These are phyloP conservation scores for Suhomyces pyralidae DNA, from an alignment of 805 yeast genomes.

Conservation along the genomic window DNA sequence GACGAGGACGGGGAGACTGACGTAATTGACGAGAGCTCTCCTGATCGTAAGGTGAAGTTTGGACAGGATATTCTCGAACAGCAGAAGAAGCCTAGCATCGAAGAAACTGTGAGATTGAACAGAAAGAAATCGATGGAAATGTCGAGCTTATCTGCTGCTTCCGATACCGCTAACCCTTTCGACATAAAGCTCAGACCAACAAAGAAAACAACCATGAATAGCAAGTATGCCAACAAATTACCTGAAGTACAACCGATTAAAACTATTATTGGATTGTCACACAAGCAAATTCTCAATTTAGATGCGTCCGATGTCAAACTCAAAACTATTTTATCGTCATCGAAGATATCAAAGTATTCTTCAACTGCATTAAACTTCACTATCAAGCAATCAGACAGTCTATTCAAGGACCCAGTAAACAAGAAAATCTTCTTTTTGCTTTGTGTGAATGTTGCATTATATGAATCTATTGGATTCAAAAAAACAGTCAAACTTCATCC, in stretches of 20 bases:
- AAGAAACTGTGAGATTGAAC: slow-evolving; percentile 12
- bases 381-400: slow-evolving; percentile 19
- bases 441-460: slow-evolving; percentile 34
- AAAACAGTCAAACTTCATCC: slow-evolving; percentile 23
- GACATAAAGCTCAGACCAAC: slow-evolving; percentile 24
- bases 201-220: slow-evolving; percentile 18
- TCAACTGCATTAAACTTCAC: slow-evolving; percentile 25
- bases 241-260: slow-evolving; percentile 32
- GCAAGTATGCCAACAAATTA: slow-evolving; percentile 24
- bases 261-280: slow-evolving; percentile 37
- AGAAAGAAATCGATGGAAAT: slow-evolving; percentile 11
- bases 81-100: slow-evolving; percentile 8
- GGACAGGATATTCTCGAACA: background rate
- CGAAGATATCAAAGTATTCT: slow-evolving; percentile 28
- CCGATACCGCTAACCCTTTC: slow-evolving; percentile 16
- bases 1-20: background rate
- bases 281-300: slow-evolving; percentile 31
- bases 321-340: slow-evolving; percentile 33
- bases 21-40: background rate
- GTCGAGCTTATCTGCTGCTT: slow-evolving; percentile 1
- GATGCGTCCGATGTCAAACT: slow-evolving; percentile 35
- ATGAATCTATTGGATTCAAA: slow-evolving; percentile 34
- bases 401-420: slow-evolving; percentile 20
- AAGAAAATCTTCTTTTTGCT: slow-evolving; percentile 24
- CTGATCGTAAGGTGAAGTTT: slow-evolving; percentile 2